A percentile compares a stretch with the other conserved stretches of the same genome.
These are phyloP conservation scores for Mrakiaceae sp. DNA, from an alignment of 1,284 basidiomycete genomes.

Conservation along the genomic window DNA sequence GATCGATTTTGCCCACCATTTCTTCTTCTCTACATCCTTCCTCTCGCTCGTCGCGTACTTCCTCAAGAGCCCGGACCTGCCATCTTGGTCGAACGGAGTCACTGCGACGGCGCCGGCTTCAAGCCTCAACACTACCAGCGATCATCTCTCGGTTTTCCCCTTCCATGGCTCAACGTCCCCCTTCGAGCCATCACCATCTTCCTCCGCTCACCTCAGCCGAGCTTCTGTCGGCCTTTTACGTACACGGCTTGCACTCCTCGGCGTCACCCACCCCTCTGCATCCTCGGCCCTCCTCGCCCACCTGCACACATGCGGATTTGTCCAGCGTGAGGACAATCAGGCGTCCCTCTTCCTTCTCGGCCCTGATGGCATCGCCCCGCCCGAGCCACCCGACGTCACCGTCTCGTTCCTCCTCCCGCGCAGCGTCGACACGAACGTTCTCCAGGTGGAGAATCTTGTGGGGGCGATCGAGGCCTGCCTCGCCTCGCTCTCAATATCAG, in stretches of 20 bases:
- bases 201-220: conserved; percentile 42
- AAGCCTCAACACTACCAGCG: too few relatives aligned
- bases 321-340: conserved; percentile 41
- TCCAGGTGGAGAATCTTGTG: conserved; percentile 54
- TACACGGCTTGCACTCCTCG: too few relatives aligned
- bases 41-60: conserved; percentile 44
- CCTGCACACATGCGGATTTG: conserved; percentile 42
- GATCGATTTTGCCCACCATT: conserved; percentile 25
- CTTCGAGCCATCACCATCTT: conserved; percentile 29
- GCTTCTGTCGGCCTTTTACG: too few relatives aligned
- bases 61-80: not conserved
- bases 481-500: conserved; percentile 53
- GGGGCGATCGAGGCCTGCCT: conserved; percentile 59
- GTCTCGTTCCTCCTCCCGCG: conserved; percentile 51
- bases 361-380: not conserved
- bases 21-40: conserved; percentile 56
- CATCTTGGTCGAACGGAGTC: too few relatives aligned
- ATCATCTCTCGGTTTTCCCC: too few relatives aligned
- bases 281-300: conserved; percentile 24
- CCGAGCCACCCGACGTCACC: not conserved
- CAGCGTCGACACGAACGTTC: conserved; percentile 54
- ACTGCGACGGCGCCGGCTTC: too few relatives aligned
- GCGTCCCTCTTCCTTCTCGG: conserved; percentile 30
- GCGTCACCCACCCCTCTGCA: conserved; percentile 10
- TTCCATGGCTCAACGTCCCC: too few relatives aligned